Percentiles rank a stretch among this genome's conserved stretches.
phyloP scores from a whole-genome alignment of 352 stramenopile species.

The Pythium guiyangense region DNA sequence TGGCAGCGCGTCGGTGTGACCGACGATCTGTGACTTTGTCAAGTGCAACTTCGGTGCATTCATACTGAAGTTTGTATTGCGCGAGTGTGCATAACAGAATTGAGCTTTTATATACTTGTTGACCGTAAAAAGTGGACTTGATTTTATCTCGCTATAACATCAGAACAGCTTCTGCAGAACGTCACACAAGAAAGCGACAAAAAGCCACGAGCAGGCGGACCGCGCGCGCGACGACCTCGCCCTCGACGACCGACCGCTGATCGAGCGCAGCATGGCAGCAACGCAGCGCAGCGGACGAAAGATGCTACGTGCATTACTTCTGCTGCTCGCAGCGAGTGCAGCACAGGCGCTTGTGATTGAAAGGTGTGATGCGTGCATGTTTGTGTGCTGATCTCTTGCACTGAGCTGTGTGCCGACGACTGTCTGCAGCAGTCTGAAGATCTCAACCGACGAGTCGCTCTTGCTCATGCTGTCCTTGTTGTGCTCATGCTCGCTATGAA shows the following conservation, averaged over 20 bases:
- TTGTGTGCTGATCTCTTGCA: too few relatives aligned
- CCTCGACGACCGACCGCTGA: not conserved
- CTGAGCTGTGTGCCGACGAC: too few relatives aligned
- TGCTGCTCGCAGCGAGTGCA: slow-evolving; percentile 13
- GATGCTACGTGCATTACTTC: slow-evolving; percentile 10
- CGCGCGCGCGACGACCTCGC: not conserved
- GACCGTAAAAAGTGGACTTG: too few relatives aligned
- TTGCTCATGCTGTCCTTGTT: not conserved
- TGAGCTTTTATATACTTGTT: too few relatives aligned
- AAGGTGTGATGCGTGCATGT: slow-evolving; percentile 27
- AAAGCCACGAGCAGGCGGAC: too few relatives aligned
- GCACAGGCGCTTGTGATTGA: slow-evolving; percentile 37
- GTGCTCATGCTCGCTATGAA: not conserved
- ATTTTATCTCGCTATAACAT: too few relatives aligned
- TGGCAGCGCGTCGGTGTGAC: not conserved
- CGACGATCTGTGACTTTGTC: too few relatives aligned
- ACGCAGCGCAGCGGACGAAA: slow-evolving; percentile 16
- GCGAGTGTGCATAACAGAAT: too few relatives aligned
- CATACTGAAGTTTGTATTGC: not conserved
- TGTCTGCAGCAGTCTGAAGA: not conserved
- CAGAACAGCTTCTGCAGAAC: too few relatives aligned
- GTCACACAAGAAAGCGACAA: too few relatives aligned
- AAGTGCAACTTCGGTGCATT: not conserved
- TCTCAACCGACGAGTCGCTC: not conserved
- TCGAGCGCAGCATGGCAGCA: not conserved